These are phyloP conservation scores for Globisporangium parvum DNA, from an alignment of 352 stramenopile species.

Conservation along the genomic window DNA sequence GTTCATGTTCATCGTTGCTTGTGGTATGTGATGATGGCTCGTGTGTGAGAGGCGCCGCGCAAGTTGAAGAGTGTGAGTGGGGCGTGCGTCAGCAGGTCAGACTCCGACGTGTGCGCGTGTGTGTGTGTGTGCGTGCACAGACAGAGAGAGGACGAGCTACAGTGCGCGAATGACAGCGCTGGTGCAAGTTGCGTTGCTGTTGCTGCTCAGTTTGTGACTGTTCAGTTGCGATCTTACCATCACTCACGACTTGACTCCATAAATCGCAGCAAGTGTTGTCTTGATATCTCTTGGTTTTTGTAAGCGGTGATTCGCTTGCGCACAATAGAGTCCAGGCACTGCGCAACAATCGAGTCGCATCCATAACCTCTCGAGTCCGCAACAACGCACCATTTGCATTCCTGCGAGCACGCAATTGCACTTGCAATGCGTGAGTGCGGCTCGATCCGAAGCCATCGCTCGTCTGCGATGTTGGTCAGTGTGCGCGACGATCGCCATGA, in stretches of 20 bases:
- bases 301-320: neutral
- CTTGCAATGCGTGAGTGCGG: slow-evolving; percentile 9
- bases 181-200: no score
- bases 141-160: neutral
- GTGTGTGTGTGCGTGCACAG: no score
- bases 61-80: slow-evolving; percentile 12
- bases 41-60: neutral
- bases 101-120: neutral
- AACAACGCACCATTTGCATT: no score
- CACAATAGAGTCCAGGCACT: no score
- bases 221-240: no score
- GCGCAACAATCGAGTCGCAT: no score
- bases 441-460: slow-evolving; percentile 5
- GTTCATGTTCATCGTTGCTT: slow-evolving; percentile 15
- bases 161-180: neutral
- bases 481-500: neutral
- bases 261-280: no score
- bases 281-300: no score
- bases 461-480: neutral
- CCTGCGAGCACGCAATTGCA: neutral
- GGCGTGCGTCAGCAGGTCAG: neutral
- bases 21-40: neutral
- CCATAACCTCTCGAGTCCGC: no score
- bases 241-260: no score
- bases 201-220: no score